Evolutionary conservation across 768 basidiomycete species (phyloP).

Genomic region (Serendipita indica): DNA sequence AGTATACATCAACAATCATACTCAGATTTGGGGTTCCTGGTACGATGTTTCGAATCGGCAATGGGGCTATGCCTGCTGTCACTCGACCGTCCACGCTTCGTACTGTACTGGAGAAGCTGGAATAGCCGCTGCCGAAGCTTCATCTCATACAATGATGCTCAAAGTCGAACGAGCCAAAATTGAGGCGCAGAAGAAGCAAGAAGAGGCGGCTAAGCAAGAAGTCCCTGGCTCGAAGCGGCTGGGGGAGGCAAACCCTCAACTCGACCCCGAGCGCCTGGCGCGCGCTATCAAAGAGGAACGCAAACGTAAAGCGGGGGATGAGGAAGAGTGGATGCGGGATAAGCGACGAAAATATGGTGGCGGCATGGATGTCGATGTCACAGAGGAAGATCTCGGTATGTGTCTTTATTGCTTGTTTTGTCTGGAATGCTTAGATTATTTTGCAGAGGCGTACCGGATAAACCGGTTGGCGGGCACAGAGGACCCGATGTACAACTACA

Average conservation of each 20-base stretch:
- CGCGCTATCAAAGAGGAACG: constrained; percentile 63
- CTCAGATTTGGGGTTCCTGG: constrained; percentile 95
- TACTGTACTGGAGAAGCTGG: constrained; percentile 85
- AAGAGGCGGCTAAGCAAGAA: constrained; percentile 27
- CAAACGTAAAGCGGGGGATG: constrained; percentile 52
- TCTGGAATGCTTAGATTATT: not conserved
- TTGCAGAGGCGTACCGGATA: constrained; percentile 83
- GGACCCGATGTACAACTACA: constrained; percentile 89
- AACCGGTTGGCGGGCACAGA: constrained; percentile 50
- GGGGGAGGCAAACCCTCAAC: constrained; percentile 65
- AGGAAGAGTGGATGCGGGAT: constrained; percentile 33
- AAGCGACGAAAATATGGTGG: constrained; percentile 15
- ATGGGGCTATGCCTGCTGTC: constrained; percentile 96
- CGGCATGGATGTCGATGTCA: constrained; percentile 45
- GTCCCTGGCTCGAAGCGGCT: constrained; percentile 66
- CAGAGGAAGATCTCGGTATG: constrained; percentile 76
- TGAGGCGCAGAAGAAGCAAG: constrained; percentile 16
- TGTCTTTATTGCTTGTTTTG: constrained; percentile 13
- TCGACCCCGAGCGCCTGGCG: constrained; percentile 56
- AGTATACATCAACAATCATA: constrained; percentile 86
- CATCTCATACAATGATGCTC: constrained; percentile 19
- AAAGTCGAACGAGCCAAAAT: not conserved
- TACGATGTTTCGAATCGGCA: constrained; percentile 50
- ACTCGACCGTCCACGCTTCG: constrained; percentile 68
- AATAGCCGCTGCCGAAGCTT: constrained; percentile 62